Base-by-base conservation (phyloP, 176 grass and related monocot species). In the Oryza glumipatula region DNA sequence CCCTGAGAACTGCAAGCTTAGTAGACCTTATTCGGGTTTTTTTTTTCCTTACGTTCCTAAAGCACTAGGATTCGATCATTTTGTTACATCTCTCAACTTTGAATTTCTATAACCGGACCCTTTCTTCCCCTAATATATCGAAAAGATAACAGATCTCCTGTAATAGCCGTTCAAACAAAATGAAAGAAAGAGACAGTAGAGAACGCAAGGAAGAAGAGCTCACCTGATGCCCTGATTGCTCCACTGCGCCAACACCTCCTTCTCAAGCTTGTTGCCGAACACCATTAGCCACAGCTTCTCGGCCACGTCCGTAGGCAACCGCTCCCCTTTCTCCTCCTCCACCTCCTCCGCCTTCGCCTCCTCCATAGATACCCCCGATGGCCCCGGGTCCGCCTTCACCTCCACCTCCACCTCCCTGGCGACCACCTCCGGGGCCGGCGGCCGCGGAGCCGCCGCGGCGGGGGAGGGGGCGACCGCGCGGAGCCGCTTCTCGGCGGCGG, bases 221-320 rank as follows among this genome's bases (percentile, higher is more conserved):
- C 39, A 96, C 97, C 90, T 99, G 87, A 99, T 99, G 38, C 97
- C 97, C 87, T 99, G 97, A 68, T 99, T 99, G 79, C 88, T 91
- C 97, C 97, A 99, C 77, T 94, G 94, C 70, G 90, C 92, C 84
- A 99, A 74, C 64, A 99, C 94, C 33, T 85, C 84, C 87, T 89
- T 96, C 9, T 84, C 86, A 21, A 99, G 94, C 48, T 75, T 84
- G 51, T 1, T 74, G 21, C 97, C 94, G 19, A 99, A 99, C 69
- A 96, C 85, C 86, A 96, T 94, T 23, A 81, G 5, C 85, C 94
- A 99, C 7, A 96, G 85, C 60, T 94, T 86, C 72, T 96, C 87
- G 7, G 90, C 93, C 33, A 87, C 84, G 36, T 84, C 72, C 19
- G 54, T 76, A 43, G 90, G 83, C 84, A 94, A 58, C 76, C 92